These are phyloP conservation scores for Betula pendula DNA, from an alignment of 306 rosid genomes.

Conservation along the genomic window DNA sequence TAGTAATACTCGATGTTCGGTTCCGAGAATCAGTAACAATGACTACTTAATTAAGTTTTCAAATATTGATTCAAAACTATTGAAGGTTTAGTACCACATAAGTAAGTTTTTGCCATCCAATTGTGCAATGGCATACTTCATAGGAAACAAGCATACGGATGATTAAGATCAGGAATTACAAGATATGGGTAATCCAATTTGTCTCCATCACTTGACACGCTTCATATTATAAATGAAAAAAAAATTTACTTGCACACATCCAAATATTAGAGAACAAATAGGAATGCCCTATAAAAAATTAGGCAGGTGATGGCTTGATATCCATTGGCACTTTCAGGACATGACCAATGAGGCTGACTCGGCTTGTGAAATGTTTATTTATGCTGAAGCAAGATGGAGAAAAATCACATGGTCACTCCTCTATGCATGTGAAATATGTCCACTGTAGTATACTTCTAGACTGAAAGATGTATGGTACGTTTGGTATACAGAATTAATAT, in stretches of 20 bases:
- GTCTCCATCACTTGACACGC: no score
- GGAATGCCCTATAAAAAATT: no score
- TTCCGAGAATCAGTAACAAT: not conserved
- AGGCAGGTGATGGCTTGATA: no score
- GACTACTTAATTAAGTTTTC: not conserved
- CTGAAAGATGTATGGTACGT: no score
- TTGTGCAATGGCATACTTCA: not conserved
- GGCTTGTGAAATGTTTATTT: no score
- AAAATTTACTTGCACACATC: no score
- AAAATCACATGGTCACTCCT: not conserved
- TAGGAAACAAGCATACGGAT: not conserved
- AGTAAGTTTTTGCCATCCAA: not conserved
- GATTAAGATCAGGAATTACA: not conserved
- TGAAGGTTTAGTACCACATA: not conserved
- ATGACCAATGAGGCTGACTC: no score
- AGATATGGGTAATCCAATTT: not conserved
- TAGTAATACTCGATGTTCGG: not conserved
- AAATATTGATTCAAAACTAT: not conserved
- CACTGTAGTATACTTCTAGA: no score
- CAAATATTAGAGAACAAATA: no score
- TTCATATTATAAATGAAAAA: no score
- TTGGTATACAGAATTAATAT: no score
- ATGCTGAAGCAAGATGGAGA: not conserved
- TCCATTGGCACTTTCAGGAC: no score
- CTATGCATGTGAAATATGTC: not conserved